Percentiles rank a stretch among this genome's conserved stretches.
phyloP scores from a whole-genome alignment of 768 basidiomycete genomes.

The Macrolepiota albuminosa region DNA sequence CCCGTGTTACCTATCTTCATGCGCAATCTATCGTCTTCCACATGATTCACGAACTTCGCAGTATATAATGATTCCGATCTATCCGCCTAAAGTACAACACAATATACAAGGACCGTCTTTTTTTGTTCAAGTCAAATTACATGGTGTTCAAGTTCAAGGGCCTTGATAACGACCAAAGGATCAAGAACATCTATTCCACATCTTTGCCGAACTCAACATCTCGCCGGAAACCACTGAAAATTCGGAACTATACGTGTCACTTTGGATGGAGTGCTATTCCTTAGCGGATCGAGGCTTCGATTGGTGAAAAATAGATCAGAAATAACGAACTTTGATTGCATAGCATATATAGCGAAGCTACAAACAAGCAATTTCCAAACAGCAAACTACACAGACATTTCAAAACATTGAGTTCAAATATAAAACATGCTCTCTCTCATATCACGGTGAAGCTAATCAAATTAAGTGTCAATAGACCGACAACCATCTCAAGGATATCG shows the following conservation, averaged over 20 bases:
- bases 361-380: not conserved
- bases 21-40: not conserved
- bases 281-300: not conserved
- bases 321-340: not conserved
- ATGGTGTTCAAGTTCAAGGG: not conserved
- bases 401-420: slow-evolving; percentile 34
- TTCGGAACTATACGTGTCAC: too few species aligned
- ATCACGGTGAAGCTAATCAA: slow-evolving; percentile 43
- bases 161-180: not conserved
- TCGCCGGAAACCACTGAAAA: too few species aligned
- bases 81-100: not conserved
- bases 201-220: too few species aligned
- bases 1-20: not conserved
- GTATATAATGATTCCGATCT: not conserved
- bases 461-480: not conserved
- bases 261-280: too few species aligned
- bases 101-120: not conserved
- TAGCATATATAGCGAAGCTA: not conserved
- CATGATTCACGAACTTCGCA: not conserved
- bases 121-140: not conserved
- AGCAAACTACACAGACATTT: not conserved
- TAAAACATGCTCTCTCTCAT: slow-evolving; percentile 72
- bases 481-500: not conserved
- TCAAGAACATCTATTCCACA: too few species aligned
- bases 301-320: not conserved